Percentiles rank a stretch among this genome's conserved stretches.
Evolutionary conservation across 2,329 filamentous ascomycete species (phyloP).

Genomic region (Xylaria sp.): DNA sequence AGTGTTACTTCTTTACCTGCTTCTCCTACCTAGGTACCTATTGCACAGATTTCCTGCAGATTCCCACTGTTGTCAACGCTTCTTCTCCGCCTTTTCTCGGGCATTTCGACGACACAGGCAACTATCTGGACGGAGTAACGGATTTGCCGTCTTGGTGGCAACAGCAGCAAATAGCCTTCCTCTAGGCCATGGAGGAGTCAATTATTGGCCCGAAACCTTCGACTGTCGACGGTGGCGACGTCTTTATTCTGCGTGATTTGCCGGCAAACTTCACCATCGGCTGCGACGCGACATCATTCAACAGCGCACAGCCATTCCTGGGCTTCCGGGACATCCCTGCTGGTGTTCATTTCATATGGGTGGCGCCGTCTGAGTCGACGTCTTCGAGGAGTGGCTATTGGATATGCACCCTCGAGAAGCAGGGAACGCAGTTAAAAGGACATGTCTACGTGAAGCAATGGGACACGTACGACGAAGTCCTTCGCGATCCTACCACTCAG

Average conservation of each 20-base stretch:
- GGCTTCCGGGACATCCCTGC: conserved; percentile 66
- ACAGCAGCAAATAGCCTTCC: conserved; percentile 27
- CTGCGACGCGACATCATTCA: conserved; percentile 63
- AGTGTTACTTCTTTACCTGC: not conserved
- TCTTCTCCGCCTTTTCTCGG: conserved; percentile 37
- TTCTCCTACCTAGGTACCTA: not conserved
- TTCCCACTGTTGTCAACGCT: not conserved
- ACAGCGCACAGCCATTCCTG: conserved; percentile 57
- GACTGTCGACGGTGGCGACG: conserved; percentile 56
- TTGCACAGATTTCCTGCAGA: not conserved
- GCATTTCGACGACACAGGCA: conserved; percentile 40
- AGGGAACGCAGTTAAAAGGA: conserved; percentile 47
- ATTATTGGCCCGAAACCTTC: conserved; percentile 45
- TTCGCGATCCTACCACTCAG: conserved; percentile 59
- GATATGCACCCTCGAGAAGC: conserved; percentile 56
- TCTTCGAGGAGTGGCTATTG: conserved; percentile 68
- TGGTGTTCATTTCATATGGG: conserved; percentile 71
- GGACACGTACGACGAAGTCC: conserved; percentile 66
- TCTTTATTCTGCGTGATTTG: conserved; percentile 64
- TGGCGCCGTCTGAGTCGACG: conserved; percentile 59
- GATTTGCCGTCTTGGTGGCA: conserved; percentile 6
- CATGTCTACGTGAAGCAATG: conserved; percentile 51
- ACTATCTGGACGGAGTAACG: conserved; percentile 24
- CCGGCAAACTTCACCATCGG: conserved; percentile 64
- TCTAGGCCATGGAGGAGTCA: conserved; percentile 35